A percentile compares a stretch with the other conserved stretches of the same genome.
phyloP scores from a whole-genome alignment of 306 rosid species.

The Lagenaria siceraria region DNA sequence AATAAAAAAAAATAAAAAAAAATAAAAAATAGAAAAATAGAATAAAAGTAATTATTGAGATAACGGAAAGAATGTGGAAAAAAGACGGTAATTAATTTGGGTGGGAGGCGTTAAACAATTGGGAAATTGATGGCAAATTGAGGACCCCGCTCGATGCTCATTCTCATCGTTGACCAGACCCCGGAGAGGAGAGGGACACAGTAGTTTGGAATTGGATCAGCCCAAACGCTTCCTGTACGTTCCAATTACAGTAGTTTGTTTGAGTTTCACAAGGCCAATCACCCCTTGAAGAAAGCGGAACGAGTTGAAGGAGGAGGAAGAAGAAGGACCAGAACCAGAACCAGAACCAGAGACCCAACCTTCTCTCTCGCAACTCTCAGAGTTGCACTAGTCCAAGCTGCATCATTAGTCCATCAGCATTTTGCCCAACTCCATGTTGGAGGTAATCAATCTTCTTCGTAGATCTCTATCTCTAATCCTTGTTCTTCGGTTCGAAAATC shows the following conservation, averaged over 20 bases:
- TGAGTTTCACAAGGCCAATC: not conserved
- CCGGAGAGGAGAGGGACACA: not conserved
- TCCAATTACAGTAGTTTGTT: not conserved
- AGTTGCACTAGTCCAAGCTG: not conserved
- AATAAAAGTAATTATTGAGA: not conserved
- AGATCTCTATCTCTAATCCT: not conserved
- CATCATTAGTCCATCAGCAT: not conserved
- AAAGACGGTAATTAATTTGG: not conserved
- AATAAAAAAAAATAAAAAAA: no score
- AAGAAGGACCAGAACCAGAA: not conserved
- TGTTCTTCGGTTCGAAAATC: not conserved
- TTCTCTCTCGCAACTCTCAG: not conserved
- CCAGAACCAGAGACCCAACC: not conserved
- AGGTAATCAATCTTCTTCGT: not conserved
- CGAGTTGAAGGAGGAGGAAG: not conserved
- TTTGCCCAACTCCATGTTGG: not conserved
- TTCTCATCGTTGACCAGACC: constrained; percentile 1
- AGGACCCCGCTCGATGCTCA: not conserved
- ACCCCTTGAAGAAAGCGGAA: not conserved
- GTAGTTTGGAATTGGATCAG: not conserved
- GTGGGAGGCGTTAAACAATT: not conserved
- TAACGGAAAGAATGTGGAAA: not conserved
- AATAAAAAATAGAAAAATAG: not conserved
- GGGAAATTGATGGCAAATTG: not conserved
- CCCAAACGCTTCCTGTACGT: not conserved